phyloP scores from a whole-genome alignment of 192 early-diverging fungal species.

The Coemansia sp. region DNA sequence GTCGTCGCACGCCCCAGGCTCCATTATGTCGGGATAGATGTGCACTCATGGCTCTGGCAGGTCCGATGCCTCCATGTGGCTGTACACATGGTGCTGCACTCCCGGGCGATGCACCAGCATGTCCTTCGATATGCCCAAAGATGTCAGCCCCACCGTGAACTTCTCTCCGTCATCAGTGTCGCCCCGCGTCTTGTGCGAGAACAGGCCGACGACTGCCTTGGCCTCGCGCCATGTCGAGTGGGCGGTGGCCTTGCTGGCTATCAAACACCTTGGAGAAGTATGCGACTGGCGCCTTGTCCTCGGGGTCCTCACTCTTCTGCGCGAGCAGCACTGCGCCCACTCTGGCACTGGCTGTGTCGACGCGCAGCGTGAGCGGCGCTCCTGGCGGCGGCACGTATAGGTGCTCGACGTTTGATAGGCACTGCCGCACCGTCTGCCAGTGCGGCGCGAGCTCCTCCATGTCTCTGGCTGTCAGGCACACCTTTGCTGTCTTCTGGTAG shows the following conservation, averaged over 20 bases:
- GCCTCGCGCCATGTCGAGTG: slow-evolving; percentile 24
- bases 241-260: slow-evolving; percentile 18
- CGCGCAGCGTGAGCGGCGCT: slow-evolving; percentile 14
- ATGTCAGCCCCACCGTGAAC: slow-evolving; percentile 1
- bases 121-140: neutral
- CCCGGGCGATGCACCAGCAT: slow-evolving; percentile 10
- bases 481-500: slow-evolving; percentile 10
- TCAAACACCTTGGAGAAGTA: slow-evolving; percentile 27
- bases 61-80: too few relatives aligned
- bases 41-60: too few relatives aligned
- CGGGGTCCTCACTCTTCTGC: neutral
- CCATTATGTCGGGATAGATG: too few relatives aligned
- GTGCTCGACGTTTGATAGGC: neutral
- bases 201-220: slow-evolving; percentile 4
- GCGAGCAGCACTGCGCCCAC: slow-evolving; percentile 28
- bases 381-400: slow-evolving; percentile 26
- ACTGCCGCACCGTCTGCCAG: slow-evolving; percentile 13
- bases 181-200: neutral
- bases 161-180: neutral
- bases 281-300: slow-evolving; percentile 16
- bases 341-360: slow-evolving; percentile 19
- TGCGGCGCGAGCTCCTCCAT: neutral
- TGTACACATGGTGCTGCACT: neutral
- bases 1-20: too few relatives aligned
- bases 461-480: neutral